Evolutionary conservation across 495 filamentous ascomycete species (phyloP).

Genomic region (Penicillium antarcticum): DNA sequence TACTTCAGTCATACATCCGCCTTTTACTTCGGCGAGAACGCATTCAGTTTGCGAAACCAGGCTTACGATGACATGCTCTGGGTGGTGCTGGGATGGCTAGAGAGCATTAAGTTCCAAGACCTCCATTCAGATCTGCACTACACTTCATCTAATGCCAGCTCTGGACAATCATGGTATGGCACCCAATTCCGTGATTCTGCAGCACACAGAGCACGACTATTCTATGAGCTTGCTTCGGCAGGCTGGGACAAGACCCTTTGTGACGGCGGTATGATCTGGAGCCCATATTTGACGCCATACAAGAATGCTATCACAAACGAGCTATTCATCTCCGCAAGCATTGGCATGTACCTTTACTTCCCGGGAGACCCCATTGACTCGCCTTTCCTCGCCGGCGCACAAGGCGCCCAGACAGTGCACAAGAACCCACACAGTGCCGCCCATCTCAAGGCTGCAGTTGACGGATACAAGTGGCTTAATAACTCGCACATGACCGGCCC

Average conservation of each 20-base stretch:
- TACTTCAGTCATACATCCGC: constrained; percentile 73
- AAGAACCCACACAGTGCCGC: constrained; percentile 55
- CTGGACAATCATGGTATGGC: constrained; percentile 61
- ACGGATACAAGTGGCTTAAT: constrained; percentile 80
- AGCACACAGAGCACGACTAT: constrained; percentile 81
- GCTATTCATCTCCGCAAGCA: constrained; percentile 77
- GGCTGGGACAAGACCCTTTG: constrained; percentile 87
- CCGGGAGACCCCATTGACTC: constrained; percentile 72
- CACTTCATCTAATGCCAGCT: constrained; percentile 10
- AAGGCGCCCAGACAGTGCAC: constrained; percentile 9
- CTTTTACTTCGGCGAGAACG: constrained; percentile 87
- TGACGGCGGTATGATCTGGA: constrained; percentile 92
- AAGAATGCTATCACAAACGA: constrained; percentile 99
- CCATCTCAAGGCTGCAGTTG: constrained; percentile 67
- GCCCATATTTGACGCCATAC: constrained; percentile 75
- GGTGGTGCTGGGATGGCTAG: constrained; percentile 92
- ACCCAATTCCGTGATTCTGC: constrained; percentile 73
- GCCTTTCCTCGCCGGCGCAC: constrained; percentile 51
- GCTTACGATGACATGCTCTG: constrained; percentile 97
- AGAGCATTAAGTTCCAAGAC: constrained; percentile 72
- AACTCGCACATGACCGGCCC: constrained; percentile 76
- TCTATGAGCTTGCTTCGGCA: constrained; percentile 74
- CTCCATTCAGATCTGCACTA: constrained; percentile 64
- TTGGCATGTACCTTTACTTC: constrained; percentile 89
- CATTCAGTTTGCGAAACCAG: constrained; percentile 68